phyloP scores from a whole-genome alignment of 176 grass and related monocot species.

The Thalia dealbata region DNA sequence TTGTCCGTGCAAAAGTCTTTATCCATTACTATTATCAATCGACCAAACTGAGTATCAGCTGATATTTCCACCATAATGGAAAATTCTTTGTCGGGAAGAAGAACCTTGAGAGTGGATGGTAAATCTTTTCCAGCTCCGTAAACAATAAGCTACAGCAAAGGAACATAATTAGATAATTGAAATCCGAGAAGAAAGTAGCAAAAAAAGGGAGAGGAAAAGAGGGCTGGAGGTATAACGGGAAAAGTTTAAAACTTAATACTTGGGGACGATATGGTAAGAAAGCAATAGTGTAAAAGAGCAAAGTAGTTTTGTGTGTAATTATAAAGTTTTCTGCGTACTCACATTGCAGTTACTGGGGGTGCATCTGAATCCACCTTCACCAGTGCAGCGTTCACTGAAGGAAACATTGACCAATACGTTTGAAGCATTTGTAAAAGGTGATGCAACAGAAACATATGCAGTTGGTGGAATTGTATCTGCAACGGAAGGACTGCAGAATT shows the following conservation, averaged over 20 bases:
- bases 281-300: no score
- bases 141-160: constrained; percentile 48
- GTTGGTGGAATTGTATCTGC: constrained; percentile 78
- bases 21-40: constrained; percentile 65
- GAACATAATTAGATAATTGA: constrained; percentile 6
- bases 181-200: neutral
- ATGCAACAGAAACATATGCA: constrained; percentile 41
- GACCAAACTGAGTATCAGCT: constrained; percentile 42
- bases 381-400: constrained; percentile 64
- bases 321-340: constrained; percentile 2
- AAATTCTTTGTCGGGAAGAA: constrained; percentile 40
- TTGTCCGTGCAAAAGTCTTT: constrained; percentile 58
- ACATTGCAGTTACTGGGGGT: constrained; percentile 52
- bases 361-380: constrained; percentile 63
- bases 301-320: neutral
- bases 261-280: neutral
- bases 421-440: constrained; percentile 53
- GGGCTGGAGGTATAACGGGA: neutral
- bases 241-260: neutral
- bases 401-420: constrained; percentile 44
- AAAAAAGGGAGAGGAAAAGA: neutral
- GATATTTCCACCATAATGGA: constrained; percentile 41
- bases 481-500: constrained; percentile 1
- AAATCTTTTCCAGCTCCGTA: constrained; percentile 54
- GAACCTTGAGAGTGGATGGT: constrained; percentile 54